Conservation (phyloP, 176 grass and related monocot genomes). For the bread wheat (Triticum aestivum) region DNA sequence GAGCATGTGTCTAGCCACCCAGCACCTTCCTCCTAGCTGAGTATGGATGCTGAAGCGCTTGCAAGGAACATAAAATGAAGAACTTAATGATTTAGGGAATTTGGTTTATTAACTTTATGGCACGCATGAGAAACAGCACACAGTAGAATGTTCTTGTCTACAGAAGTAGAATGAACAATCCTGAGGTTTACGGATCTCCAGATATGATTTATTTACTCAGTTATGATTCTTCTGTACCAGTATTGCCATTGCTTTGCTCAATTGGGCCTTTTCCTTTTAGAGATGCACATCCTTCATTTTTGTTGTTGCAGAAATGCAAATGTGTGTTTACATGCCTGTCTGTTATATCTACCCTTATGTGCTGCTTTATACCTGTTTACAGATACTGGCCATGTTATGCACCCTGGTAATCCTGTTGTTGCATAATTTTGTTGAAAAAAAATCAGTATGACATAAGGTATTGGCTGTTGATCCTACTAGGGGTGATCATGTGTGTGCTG, state of each 20-base stretch:
- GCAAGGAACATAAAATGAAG: not conserved
- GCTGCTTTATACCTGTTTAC: not conserved
- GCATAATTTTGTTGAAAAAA: not conserved
- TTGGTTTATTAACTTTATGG: not conserved
- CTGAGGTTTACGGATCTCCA: not conserved
- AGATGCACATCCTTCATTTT: not conserved
- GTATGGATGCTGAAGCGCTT: not conserved
- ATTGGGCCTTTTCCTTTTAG: not conserved
- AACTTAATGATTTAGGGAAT: not conserved
- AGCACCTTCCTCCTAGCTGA: too few species aligned
- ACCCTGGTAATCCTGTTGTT: conserved; percentile 7
- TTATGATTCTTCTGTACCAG: not conserved
- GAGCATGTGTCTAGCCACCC: not conserved
- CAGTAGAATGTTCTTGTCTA: not conserved
- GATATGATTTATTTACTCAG: not conserved
- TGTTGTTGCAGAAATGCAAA: not conserved
- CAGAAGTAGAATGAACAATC: not conserved
- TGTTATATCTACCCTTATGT: not conserved
- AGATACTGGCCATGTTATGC: not conserved
- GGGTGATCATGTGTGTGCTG: not conserved
- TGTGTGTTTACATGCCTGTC: too few species aligned
- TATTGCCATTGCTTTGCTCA: not conserved
- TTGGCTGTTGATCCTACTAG: not conserved
- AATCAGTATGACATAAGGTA: not conserved
- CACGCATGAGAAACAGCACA: not conserved